Conservation (phyloP, 257 asterid genomes). For the Gentiana dahurica region DNA sequence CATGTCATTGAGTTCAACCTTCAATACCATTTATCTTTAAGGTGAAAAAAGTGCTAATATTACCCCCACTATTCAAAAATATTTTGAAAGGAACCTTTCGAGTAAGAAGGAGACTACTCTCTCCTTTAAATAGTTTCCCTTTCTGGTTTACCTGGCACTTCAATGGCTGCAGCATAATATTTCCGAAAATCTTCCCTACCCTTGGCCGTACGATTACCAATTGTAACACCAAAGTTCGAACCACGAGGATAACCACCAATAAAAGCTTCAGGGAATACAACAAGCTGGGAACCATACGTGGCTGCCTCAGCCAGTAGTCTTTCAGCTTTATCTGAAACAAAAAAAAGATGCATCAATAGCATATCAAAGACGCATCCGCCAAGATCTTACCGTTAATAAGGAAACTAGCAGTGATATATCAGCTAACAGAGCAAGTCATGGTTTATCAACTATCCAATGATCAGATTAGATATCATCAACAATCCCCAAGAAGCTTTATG, state of each 20-base stretch:
- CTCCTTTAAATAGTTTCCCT: not conserved
- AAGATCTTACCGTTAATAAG: no score
- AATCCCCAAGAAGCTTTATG: no score
- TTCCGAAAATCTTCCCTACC: constrained; percentile 88
- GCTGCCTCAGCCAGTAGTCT: constrained; percentile 95
- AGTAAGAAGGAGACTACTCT: not conserved
- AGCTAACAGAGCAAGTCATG: no score
- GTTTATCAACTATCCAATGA: no score
- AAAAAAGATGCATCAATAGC: not conserved
- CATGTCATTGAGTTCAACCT: no score
- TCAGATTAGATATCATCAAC: no score
- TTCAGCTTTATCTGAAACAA: constrained; percentile 72
- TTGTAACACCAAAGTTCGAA: constrained; percentile 69
- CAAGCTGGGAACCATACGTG: constrained; percentile 76
- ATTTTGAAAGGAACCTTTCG: not conserved
- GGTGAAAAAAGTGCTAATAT: no score
- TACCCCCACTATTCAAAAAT: no score
- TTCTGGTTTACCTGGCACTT: constrained; percentile 1
- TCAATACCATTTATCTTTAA: no score
- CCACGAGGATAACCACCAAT: constrained; percentile 99
- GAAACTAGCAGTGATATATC: no score
- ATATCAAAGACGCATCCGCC: no score
- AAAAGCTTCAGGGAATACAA: constrained; percentile 96
- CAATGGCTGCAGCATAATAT: constrained; percentile 86
- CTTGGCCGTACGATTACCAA: constrained; percentile 84